Conservation (phyloP, 1,139 yeast species). For the Entelexis paramagnoliae region DNA sequence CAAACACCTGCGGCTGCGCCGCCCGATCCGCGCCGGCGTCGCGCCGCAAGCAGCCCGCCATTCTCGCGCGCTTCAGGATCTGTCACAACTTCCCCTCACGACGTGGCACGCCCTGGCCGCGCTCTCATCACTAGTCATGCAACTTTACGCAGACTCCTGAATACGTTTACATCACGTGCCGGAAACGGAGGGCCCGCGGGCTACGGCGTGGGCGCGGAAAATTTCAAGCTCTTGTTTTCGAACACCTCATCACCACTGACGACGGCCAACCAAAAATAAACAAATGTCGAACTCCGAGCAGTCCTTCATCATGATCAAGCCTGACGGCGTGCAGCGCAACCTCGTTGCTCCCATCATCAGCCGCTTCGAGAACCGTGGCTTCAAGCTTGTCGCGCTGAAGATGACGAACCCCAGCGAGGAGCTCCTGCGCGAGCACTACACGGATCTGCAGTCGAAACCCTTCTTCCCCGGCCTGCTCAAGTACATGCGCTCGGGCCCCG, state of each 20-base stretch:
- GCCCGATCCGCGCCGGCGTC: too few relatives aligned
- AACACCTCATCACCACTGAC: neutral
- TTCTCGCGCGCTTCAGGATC: neutral
- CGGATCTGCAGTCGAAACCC: slow-evolving; percentile 90
- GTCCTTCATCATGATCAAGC: slow-evolving; percentile 98
- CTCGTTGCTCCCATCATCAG: slow-evolving; percentile 78
- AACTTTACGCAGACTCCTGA: too few relatives aligned
- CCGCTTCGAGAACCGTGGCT: slow-evolving; percentile 96
- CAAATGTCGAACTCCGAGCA: slow-evolving; percentile 57
- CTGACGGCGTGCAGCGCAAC: slow-evolving; percentile 99
- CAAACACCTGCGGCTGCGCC: too few relatives aligned
- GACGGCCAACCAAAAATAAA: neutral
- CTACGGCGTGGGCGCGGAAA: neutral
- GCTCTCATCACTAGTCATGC: neutral
- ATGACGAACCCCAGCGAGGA: slow-evolving; percentile 78
- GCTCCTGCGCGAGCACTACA: slow-evolving; percentile 87
- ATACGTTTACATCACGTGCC: neutral
- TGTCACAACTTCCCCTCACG: slow-evolving; percentile 1
- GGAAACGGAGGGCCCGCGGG: neutral
- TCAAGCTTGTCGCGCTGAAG: slow-evolving; percentile 94
- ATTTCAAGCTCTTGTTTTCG: neutral
- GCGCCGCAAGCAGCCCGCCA: neutral
- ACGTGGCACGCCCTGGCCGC: neutral
- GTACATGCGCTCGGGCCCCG: slow-evolving; percentile 98
- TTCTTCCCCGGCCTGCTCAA: slow-evolving; percentile 89